Conservation (phyloP, 108 stramenopile genomes). For the Pinguiococcus pyrenoidosus region DNA sequence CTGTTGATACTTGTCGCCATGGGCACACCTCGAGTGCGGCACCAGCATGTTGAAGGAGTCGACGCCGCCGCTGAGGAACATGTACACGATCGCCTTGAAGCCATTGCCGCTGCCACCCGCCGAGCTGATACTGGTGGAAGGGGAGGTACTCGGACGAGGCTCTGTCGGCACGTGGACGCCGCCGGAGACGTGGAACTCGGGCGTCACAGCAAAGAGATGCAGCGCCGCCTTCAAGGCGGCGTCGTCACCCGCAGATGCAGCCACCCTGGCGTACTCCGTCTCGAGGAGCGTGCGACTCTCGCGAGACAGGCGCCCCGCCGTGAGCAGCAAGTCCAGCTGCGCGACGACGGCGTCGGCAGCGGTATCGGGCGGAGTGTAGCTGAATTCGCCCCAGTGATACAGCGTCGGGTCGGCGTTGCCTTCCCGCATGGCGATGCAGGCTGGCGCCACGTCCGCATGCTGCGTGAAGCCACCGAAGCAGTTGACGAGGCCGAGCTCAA, state of each 20-base stretch:
- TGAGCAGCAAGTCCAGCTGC: constrained; percentile 40
- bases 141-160: no score
- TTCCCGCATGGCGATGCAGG: no score
- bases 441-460: no score
- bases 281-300: constrained; percentile 28
- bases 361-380: no score
- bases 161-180: no score
- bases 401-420: no score
- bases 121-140: no score
- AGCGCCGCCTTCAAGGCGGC: constrained; percentile 19
- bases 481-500: constrained; percentile 36
- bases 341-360: constrained; percentile 37
- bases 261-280: constrained; percentile 18
- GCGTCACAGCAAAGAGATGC: no score
- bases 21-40: constrained; percentile 34
- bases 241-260: constrained; percentile 1
- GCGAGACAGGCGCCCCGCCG: constrained; percentile 41
- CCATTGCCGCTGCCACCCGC: no score
- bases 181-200: no score
- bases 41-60: constrained; percentile 50
- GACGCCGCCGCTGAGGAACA: constrained; percentile 40
- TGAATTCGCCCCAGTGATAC: no score
- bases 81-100: constrained; percentile 51
- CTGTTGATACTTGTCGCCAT: constrained; percentile 11
- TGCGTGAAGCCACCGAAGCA: constrained; percentile 9